These are phyloP conservation scores for Aspergillus brunneoviolaceus DNA, from an alignment of 2,329 filamentous ascomycete species.

Conservation along the genomic window DNA sequence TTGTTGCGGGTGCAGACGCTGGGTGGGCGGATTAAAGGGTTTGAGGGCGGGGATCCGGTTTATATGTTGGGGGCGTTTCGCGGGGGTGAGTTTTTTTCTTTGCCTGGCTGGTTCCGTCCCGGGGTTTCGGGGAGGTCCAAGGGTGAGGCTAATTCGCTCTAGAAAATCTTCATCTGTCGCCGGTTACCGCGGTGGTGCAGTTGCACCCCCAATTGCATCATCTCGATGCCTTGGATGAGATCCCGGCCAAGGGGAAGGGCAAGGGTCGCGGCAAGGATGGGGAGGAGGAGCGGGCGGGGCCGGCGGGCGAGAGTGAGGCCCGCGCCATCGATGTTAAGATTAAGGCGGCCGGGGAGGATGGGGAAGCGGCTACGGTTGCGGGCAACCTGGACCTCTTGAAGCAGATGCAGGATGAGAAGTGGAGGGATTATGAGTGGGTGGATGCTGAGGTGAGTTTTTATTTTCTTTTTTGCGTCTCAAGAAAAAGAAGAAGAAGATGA, in stretches of 20 bases:
- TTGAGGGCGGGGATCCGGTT: slow-evolving; percentile 66
- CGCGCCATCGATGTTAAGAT: slow-evolving; percentile 84
- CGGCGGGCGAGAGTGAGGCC: slow-evolving; percentile 53
- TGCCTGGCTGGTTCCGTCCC: background rate
- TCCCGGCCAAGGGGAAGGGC: slow-evolving; percentile 42
- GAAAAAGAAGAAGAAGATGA: background rate
- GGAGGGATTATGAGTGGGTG: slow-evolving; percentile 75
- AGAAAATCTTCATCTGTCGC: slow-evolving; percentile 86
- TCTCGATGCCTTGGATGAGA: slow-evolving; percentile 78
- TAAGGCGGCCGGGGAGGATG: slow-evolving; percentile 67
- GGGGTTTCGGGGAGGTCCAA: background rate
- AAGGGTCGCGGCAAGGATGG: slow-evolving; percentile 38
- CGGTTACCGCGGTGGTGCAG: slow-evolving; percentile 78
- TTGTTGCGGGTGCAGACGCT: slow-evolving; percentile 78
- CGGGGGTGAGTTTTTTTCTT: slow-evolving; percentile 58
- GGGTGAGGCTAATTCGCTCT: background rate
- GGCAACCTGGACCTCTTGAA: slow-evolving; percentile 76
- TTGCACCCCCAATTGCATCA: slow-evolving; percentile 91
- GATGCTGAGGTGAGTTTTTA: slow-evolving; percentile 63
- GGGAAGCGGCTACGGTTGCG: slow-evolving; percentile 61
- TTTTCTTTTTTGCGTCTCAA: too few species aligned
- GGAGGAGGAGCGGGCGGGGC: slow-evolving; percentile 40
- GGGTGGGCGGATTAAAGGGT: slow-evolving; percentile 73
- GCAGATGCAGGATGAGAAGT: slow-evolving; percentile 76
- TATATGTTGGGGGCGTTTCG: slow-evolving; percentile 95